Conservation (phyloP, 192 early-diverging fungal species). For the Entomortierella parvispora region DNA sequence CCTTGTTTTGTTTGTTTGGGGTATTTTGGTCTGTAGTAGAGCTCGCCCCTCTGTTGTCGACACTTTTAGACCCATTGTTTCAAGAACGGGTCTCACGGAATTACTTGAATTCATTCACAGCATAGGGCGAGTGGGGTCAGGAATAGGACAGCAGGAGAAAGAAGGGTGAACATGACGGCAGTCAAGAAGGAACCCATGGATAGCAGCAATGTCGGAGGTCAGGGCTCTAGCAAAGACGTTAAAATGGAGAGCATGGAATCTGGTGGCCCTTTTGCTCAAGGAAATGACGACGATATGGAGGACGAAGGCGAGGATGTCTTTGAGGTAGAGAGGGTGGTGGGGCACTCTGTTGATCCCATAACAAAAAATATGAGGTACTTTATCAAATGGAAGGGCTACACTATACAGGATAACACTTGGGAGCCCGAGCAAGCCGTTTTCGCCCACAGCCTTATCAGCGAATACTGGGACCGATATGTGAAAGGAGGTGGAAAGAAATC, state of each 20-base stretch:
- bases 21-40: too few species aligned
- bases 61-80: too few species aligned
- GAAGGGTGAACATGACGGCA: too few species aligned
- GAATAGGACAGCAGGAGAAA: background rate
- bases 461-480: slow-evolving; percentile 19
- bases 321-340: slow-evolving; percentile 40
- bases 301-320: slow-evolving; percentile 16
- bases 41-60: too few species aligned
- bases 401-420: slow-evolving; percentile 36
- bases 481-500: slow-evolving; percentile 9
- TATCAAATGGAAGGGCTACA: slow-evolving; percentile 47
- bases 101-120: too few species aligned
- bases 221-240: too few species aligned
- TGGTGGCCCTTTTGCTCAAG: background rate
- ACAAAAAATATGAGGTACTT: too few species aligned
- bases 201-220: too few species aligned
- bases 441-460: slow-evolving; percentile 11
- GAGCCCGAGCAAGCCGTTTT: slow-evolving; percentile 18
- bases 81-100: too few species aligned
- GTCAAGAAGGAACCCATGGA: too few species aligned
- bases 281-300: background rate
- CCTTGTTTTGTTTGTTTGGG: too few species aligned
- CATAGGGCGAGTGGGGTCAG: background rate
- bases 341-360: slow-evolving; percentile 5
- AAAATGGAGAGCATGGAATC: background rate